Evolutionary conservation across 495 filamentous ascomycete species (phyloP).

Genomic region (Tuber microsphaerosporum): DNA sequence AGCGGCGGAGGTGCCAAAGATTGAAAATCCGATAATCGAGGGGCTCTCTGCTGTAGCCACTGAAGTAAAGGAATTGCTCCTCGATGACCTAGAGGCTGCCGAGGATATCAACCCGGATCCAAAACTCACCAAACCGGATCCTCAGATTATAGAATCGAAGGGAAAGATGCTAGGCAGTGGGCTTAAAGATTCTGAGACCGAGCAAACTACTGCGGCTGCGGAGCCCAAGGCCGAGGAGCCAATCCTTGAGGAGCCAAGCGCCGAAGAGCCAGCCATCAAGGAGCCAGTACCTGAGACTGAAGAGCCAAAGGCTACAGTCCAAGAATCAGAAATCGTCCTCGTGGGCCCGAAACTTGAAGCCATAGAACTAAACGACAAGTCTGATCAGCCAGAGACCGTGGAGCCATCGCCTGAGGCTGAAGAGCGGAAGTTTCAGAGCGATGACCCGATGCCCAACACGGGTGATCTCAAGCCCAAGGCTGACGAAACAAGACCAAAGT

Average conservation of each 20-base stretch:
- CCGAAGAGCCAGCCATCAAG: not conserved
- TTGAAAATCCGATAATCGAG: not conserved
- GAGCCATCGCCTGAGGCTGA: constrained; percentile 3
- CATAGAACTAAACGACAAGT: constrained; percentile 7
- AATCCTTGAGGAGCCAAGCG: not conserved
- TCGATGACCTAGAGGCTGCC: not conserved
- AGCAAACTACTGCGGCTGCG: constrained; percentile 6
- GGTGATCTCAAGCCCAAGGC: constrained; percentile 9
- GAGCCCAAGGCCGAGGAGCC: not conserved
- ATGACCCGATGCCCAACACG: constrained; percentile 23
- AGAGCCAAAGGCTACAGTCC: not conserved
- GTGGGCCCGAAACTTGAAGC: constrained; percentile 6
- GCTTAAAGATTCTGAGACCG: constrained; percentile 4
- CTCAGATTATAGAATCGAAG: constrained; percentile 10
- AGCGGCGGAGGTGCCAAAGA: not conserved
- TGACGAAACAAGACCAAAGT: constrained; percentile 12
- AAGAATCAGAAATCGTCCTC: not conserved
- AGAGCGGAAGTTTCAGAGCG: not conserved
- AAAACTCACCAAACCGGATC: not conserved
- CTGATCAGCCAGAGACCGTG: constrained; percentile 13
- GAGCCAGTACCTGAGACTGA: not conserved
- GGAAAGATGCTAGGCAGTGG: constrained; percentile 8
- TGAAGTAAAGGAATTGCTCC: not conserved
- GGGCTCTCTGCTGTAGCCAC: not conserved
- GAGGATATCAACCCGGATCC: not conserved